Conservation (phyloP, 2,329 filamentous ascomycete genomes). For the Cercospora sp. region DNA sequence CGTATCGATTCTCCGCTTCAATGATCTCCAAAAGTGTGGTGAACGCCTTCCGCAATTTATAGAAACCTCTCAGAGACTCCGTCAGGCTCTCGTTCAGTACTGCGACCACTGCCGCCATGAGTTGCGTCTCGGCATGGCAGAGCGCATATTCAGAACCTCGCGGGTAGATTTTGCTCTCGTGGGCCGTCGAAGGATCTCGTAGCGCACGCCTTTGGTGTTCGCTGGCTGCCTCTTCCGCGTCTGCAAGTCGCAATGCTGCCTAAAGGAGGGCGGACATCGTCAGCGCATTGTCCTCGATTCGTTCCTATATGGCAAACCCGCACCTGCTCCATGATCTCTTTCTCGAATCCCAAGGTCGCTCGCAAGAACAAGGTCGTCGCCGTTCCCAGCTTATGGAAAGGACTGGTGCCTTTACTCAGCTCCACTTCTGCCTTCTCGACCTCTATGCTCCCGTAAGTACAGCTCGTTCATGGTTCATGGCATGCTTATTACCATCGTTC, state of each 20-base stretch:
- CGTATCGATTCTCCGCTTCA: constrained; percentile 67
- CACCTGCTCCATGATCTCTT: constrained; percentile 78
- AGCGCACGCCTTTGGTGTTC: constrained; percentile 72
- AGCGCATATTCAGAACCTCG: constrained; percentile 84
- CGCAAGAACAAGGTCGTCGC: constrained; percentile 82
- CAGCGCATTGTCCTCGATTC: not conserved
- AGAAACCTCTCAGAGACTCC: constrained; percentile 87
- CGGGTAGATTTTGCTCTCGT: constrained; percentile 68
- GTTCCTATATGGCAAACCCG: not conserved
- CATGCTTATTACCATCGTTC: constrained; percentile 43
- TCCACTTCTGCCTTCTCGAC: constrained; percentile 77
- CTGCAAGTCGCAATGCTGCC: constrained; percentile 68
- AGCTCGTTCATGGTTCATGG: not conserved
- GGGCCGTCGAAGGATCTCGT: constrained; percentile 57
- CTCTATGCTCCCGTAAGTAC: constrained; percentile 51
- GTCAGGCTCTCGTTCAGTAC: constrained; percentile 91
- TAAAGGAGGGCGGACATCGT: not conserved
- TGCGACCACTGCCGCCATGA: constrained; percentile 85
- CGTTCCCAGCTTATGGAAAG: constrained; percentile 84
- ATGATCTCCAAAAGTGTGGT: constrained; percentile 77
- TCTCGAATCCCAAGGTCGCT: constrained; percentile 87
- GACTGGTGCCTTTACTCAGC: constrained; percentile 70
- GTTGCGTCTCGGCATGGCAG: constrained; percentile 78
- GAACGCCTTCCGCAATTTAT: constrained; percentile 87
- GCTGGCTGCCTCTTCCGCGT: constrained; percentile 75